phyloP scores from a whole-genome alignment of 2,329 filamentous ascomycete species.

The Beauveria varroae region DNA sequence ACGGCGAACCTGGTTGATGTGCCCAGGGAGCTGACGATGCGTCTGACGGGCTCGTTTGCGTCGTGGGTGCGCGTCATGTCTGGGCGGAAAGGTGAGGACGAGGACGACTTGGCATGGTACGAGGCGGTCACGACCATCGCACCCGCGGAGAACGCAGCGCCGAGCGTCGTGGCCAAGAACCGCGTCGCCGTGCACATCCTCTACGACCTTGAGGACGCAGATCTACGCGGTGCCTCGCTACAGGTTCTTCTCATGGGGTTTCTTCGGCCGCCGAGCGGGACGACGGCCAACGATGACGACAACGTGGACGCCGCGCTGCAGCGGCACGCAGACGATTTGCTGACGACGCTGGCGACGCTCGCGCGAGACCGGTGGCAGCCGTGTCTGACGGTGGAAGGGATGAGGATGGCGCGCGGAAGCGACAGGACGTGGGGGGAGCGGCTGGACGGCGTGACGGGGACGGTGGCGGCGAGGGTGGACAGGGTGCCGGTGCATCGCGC shows the following conservation, averaged over 20 bases:
- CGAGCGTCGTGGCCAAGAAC: constrained; percentile 41
- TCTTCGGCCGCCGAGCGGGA: constrained; percentile 29
- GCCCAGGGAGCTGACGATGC: constrained; percentile 42
- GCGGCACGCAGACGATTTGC: constrained; percentile 32
- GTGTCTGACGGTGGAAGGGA: constrained; percentile 29
- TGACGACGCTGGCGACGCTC: constrained; percentile 38
- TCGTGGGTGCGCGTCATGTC: constrained; percentile 48
- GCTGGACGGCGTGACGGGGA: constrained; percentile 39
- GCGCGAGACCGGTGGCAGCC: constrained; percentile 38
- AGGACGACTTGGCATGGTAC: constrained; percentile 41
- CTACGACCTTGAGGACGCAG: constrained; percentile 36
- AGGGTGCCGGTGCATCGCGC: constrained; percentile 50
- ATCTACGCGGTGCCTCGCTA: constrained; percentile 37
- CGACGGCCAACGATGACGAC: not conserved
- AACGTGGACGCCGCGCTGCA: constrained; percentile 19
- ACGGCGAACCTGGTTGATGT: constrained; percentile 48
- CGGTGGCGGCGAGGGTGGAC: constrained; percentile 48
- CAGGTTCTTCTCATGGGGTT: constrained; percentile 55
- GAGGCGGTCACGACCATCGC: constrained; percentile 51
- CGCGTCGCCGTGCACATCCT: constrained; percentile 48
- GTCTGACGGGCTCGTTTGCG: constrained; percentile 55
- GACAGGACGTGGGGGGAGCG: constrained; percentile 36
- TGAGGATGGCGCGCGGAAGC: constrained; percentile 30
- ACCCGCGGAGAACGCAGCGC: constrained; percentile 37
- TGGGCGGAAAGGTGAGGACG: constrained; percentile 16